Conservation (phyloP, 2,329 filamentous ascomycete genomes). For the Arthroderma sp. region DNA sequence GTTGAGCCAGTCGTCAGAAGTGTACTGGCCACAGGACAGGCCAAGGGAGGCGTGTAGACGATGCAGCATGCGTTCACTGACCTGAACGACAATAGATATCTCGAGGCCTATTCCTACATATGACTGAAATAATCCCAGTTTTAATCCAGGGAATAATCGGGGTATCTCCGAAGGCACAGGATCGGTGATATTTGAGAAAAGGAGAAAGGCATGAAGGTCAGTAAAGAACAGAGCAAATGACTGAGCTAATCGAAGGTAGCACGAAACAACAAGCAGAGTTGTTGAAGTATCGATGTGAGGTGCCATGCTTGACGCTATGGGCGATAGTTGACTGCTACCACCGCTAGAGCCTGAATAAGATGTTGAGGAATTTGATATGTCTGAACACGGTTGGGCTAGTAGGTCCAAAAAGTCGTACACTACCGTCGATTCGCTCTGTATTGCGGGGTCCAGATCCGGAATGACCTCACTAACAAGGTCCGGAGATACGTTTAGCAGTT, state of each 20-base stretch:
- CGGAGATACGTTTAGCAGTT: background rate
- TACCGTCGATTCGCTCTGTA: background rate
- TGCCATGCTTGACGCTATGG: background rate
- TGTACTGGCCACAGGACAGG: background rate
- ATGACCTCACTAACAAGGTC: background rate
- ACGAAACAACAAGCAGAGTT: background rate
- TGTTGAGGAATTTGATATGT: too few relatives aligned
- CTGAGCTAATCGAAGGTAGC: background rate
- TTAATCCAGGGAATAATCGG: background rate
- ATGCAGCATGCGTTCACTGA: conserved; percentile 1
- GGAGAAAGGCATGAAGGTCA: background rate
- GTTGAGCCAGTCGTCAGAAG: background rate
- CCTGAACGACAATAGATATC: background rate
- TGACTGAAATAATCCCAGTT: background rate
- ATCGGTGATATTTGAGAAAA: background rate
- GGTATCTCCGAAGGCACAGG: background rate
- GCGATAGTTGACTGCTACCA: background rate
- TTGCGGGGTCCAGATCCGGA: background rate
- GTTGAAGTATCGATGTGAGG: background rate
- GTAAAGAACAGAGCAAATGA: background rate
- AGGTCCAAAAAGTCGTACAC: background rate
- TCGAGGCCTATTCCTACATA: background rate
- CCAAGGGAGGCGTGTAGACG: background rate
- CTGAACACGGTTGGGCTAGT: background rate
- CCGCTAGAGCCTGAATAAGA: background rate